Base-by-base conservation (phyloP, 139 green algal genomes). In the Tetradesmus lagerheimii region DNA sequence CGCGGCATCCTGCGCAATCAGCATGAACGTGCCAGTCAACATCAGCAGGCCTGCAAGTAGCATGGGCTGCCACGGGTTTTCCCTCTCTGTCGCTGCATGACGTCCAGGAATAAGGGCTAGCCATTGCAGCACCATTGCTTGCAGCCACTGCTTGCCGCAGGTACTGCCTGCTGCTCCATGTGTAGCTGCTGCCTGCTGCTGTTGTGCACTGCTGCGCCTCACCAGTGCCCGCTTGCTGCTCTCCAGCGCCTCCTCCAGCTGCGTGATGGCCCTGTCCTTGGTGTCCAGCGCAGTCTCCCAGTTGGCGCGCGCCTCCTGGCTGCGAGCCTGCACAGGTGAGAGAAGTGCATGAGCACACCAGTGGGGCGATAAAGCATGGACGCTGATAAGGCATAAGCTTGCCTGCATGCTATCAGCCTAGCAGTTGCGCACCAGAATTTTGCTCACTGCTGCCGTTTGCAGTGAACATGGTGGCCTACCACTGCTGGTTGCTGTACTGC, bases 191-290 rank as follows among this genome's bases (percentile, higher is more conserved):
- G 34, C 16, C 35, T 31, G 89, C 85, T 37, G 81, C 71, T 62
- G 86, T 37, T 41, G 57, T 74, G 23, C 39, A 34, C 71, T 74
- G 90, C 82, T 5, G 89, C 92, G 77, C 50, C 92, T 77, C 85
- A 93, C 91, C 31, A 95, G 62, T 3, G 92, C 89, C 4, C 90
- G 90, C 84, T 96, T 92, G 11, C 91, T 89, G 16, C 89, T 92
- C 0, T 83, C 80, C 34, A 97, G 90, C 0, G 93, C 94, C 43
- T 95, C 94, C 67, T 96, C 94, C 37, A 97, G 89, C 93, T 97
- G 94, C 74, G 74, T 6, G 31, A 97, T 94, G 31, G 95, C 94
- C 29, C 92, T 35, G 85, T 97, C 94, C 80, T 97, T 97, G 50
- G 91, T 93, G 0, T 91, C 86, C 34, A 97, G 91, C 5, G 95